Base-by-base conservation (phyloP, 2,329 filamentous ascomycete species). In the Cryoendolithus antarcticus region DNA sequence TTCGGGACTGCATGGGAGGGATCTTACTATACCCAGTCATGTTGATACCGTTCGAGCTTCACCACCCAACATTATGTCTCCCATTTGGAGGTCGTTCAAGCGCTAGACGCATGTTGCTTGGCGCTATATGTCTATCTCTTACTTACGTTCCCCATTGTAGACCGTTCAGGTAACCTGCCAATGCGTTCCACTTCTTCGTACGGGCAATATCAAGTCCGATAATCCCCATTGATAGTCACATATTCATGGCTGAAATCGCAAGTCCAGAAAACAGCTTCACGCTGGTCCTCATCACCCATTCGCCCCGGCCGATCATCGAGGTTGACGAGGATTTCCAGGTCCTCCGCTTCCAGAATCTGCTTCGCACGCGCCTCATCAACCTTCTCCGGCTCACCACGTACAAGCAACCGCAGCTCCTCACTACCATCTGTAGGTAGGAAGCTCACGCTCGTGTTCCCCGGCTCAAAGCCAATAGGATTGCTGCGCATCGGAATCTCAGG, bases 191-290 rank as follows among this genome's bases (percentile, higher is more conserved):
- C 24, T 27, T 27, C 24, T 27, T 27, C 24, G 24, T 27, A 27
- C 7, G 24, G 24, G 24, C 24, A 27, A 27, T 27, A 27, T 35
- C 27, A 41, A 41, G 76, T 79, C 51, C 76, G 61, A 58, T 80
- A 80, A 57, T 80, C 76, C 30, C 74, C 76, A 54, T 80, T 80
- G 50, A 80, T 80, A 37, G 75, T 79, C 35, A 80, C 75, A 63
- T 79, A 93, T 68, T 88, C 82, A 55, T 88, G 82, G 56, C 80
- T 86, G 50, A 88, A 85, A 59, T 93, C 85, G 56, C 85, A 91
- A 30, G 84, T 91, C 77, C 82, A 91, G 59, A 85, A 84, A 4
- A 77, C 75, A 1, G 80, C 79, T 58, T 80, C 74, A 55, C 37
- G 6, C 15, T 10, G 9, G 4, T 9, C 9, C n/a, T 12, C 21